A percentile compares a stretch with the other conserved stretches of the same genome.
phyloP scores from a whole-genome alignment of 2,329 filamentous ascomycete species.

The Apiospora rasikravindrae region DNA sequence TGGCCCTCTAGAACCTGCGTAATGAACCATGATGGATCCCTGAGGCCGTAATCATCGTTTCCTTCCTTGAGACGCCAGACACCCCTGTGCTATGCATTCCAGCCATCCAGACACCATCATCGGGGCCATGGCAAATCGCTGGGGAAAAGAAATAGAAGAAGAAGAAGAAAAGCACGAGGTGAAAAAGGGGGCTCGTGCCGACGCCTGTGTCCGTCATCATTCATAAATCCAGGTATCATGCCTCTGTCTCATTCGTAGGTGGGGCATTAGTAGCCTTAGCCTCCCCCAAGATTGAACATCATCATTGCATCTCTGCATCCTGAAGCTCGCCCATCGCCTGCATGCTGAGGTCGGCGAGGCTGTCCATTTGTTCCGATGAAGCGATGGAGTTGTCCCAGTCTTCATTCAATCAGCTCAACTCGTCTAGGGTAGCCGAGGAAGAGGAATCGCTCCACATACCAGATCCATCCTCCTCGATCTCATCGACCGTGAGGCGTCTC shows the following conservation, averaged over 20 bases:
- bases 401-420: constrained; percentile 44
- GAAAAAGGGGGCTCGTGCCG: neutral
- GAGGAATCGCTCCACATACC: constrained; percentile 56
- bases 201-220: neutral
- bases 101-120: neutral
- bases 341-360: constrained; percentile 52
- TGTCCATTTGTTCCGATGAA: constrained; percentile 61
- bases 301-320: constrained; percentile 38
- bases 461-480: constrained; percentile 63
- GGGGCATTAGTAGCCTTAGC: neutral
- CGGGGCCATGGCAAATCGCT: constrained; percentile 20
- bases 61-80: constrained; percentile 30
- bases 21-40: neutral
- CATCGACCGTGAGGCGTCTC: constrained; percentile 59
- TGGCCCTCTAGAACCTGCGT: neutral
- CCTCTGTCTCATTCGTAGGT: neutral
- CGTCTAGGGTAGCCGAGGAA: constrained; percentile 40
- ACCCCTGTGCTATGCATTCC: constrained; percentile 33
- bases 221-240: neutral
- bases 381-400: constrained; percentile 62
- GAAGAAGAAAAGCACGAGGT: neutral
- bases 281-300: neutral
- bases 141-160: neutral
- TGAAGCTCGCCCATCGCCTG: constrained; percentile 48
- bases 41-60: constrained; percentile 22